Conservation (phyloP, 129 eudicot species). For the Chrysanthemum lavandulifolium region DNA sequence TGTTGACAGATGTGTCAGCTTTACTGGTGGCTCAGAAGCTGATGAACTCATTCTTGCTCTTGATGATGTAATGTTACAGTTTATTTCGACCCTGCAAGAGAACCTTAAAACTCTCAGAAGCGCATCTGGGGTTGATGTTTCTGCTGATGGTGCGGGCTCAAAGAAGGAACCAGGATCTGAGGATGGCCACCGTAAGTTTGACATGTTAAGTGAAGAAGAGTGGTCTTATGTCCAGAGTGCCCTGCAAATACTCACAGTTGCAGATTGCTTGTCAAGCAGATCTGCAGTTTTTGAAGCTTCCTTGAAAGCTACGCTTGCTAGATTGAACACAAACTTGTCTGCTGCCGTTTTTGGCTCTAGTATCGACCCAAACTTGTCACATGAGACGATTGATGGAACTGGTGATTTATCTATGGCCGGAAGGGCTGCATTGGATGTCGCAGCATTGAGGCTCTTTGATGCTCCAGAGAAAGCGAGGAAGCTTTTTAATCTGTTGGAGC, state of each 20-base stretch:
- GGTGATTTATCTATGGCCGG: conserved; percentile 66
- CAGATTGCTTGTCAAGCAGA: conserved; percentile 88
- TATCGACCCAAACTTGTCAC: conserved; percentile 56
- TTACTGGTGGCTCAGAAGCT: conserved; percentile 97
- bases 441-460: conserved; percentile 81
- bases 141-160: conserved; percentile 39
- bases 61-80: conserved; percentile 88
- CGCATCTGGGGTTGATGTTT: conserved; percentile 77
- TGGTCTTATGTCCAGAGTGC: conserved; percentile 99
- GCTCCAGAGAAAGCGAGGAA: conserved; percentile 88
- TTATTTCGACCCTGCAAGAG: conserved; percentile 81
- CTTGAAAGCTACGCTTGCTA: conserved; percentile 85
- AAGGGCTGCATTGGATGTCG: conserved; percentile 89
- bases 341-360: conserved; percentile 73
- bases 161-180: conserved; percentile 68
- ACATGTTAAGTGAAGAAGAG: conserved; percentile 91
- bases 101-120: conserved; percentile 76
- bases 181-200: conserved; percentile 67
- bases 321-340: conserved; percentile 87
- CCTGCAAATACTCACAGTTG: conserved; percentile 87
- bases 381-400: conserved; percentile 50
- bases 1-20: conserved; percentile 90
- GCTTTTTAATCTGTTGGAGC: conserved; percentile 84
- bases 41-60: conserved; percentile 89
- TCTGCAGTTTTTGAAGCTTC: conserved; percentile 99